Base-by-base conservation (phyloP, 805 yeast genomes). In the Nakazawaea ernobii region DNA sequence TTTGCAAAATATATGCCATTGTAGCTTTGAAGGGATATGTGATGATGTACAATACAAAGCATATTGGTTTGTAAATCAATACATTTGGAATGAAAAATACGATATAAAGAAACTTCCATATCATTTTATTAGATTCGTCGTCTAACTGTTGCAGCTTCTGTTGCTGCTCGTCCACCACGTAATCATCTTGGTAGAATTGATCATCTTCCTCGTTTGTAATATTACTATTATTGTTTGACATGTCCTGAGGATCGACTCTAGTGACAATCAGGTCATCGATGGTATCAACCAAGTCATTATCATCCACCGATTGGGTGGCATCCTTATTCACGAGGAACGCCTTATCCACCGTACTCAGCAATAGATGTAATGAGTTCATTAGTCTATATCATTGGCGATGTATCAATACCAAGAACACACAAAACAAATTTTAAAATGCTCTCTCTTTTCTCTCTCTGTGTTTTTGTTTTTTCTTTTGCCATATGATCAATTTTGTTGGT, bases 1-100 rank as follows among this genome's bases (percentile, higher is more conserved):
- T 20, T 20, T 20, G 24, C 32, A 52, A 58, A 28, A 79, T 57
- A 14, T 15, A 29, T 5, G 20, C 15, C 8, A 27, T 14, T 24
- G 38, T 35, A 20, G 77, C 55, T 48, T 71, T 67, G 51, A 82
- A 62, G 0, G 91, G 91, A 55, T 73, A 78, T 1, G 82, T 71
- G 6, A 77, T 48, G n/a, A 82, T 51, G 43, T 66, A 69, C 76
- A 86, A 72, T 1, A 74, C 38, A 42, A 73, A 67, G 4, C 65
- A 50, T 13, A 79, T 48, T 2, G 91, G 90, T 48, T 71, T 73
- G n/a, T 76, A 52, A 4, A 83, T 52, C 6, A 82, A 44, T 36
- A 71, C 54, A 51, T 75, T 72, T 8, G 85, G 83, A 1, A 79
- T 42, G 51, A 75, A 79, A 30, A 75, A 54, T 37, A 76, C 29